Evolutionary conservation across 805 yeast genomes (phyloP), one percentile per base, ranked within the genome.

Genomic region (Scheffersomyces ergatensis): DNA sequence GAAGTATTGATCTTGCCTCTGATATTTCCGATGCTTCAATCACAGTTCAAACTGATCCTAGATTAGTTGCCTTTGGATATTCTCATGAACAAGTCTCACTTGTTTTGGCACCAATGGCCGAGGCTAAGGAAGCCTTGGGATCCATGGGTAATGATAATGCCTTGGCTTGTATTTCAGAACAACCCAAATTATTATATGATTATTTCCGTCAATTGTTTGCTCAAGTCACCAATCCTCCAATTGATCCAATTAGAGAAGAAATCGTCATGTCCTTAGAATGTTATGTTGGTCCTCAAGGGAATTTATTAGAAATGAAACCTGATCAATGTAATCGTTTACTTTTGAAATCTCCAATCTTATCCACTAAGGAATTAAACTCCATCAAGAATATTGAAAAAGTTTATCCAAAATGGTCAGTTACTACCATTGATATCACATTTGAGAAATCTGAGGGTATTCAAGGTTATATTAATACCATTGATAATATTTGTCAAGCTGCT

Each of bases 101-200:
- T 41, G 69, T 93, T 32, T 72, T 92, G 52, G 93, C 85, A 6
- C 98, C 98, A 47, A 93, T 92, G 99, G 97, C 95, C 32, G 84
- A 80, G 51, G 96, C 92, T 46, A 92, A 90, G 60, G 99, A 92
- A 69, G 89, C 97, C 11, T 75, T 92, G 39, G 98, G 99, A 14
- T 90, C 97, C 15, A 92, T 92, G 99, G 99, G 99, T 74, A 92
- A 92, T 60, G 99, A 92, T 60, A 82, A 93, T 38, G 95, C 98
- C 11, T 74, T 92, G 49, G 98, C 98, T 0, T 93, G 99, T 67
- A 70, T 92, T 52, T 84, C 96, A 29, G 92, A 87, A 60, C 95
- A 89, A 66, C 98, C 99, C 33, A 84, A 83, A 51, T 69, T 93
- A 47, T 72, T 89, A 48, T 92, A 86, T 63, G 99, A 93, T 58